Conservation (phyloP, 1,284 basidiomycete species). For the Ceratobasidium sp. region DNA sequence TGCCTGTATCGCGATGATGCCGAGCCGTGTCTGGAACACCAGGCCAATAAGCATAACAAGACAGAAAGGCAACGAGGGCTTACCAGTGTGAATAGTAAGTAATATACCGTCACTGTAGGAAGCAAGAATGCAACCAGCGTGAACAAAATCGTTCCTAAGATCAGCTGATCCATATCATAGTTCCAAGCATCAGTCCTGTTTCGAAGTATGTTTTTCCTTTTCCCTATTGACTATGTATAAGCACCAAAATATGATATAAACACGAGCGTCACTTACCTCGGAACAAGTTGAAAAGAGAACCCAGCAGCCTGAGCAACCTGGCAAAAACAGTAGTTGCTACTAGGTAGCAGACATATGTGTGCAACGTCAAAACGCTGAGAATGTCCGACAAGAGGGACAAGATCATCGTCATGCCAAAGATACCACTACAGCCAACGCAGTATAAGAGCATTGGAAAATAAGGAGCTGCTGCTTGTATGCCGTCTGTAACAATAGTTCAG, state of each 20-base stretch:
- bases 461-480: constrained; percentile 56
- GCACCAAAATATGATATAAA: background rate
- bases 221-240: constrained; percentile 64
- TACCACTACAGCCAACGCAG: constrained; percentile 65
- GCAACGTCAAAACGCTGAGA: constrained; percentile 72
- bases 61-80: constrained; percentile 49
- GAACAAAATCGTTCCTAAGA: constrained; percentile 95
- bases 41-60: constrained; percentile 36
- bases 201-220: constrained; percentile 84
- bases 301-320: constrained; percentile 68
- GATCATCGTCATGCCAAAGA: constrained; percentile 75
- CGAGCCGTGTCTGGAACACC: constrained; percentile 66
- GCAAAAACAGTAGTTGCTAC: constrained; percentile 73
- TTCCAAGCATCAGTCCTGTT: constrained; percentile 87
- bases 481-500: constrained; percentile 41
- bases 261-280: constrained; percentile 66
- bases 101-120: constrained; percentile 90
- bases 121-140: constrained; percentile 90
- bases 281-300: constrained; percentile 92
- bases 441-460: constrained; percentile 62
- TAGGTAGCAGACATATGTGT: constrained; percentile 78
- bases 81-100: constrained; percentile 81
- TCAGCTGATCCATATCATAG: constrained; percentile 92
- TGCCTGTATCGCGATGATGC: constrained; percentile 68
- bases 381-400: constrained; percentile 76